phyloP scores from a whole-genome alignment of 2,329 filamentous ascomycete genomes.

The Pseudomassariella vexata region DNA sequence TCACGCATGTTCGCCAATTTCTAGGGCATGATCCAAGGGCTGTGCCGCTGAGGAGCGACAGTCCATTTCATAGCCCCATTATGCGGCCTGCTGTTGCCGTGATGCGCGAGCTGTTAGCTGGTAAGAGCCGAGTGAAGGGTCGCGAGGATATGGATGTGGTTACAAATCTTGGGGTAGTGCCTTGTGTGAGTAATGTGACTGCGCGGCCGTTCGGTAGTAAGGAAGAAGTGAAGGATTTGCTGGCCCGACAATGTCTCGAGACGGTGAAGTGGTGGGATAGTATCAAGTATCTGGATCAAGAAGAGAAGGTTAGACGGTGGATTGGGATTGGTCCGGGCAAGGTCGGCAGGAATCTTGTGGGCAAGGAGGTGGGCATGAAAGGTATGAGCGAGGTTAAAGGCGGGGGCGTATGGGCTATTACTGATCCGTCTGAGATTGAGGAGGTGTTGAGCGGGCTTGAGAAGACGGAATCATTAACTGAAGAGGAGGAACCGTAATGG shows the following conservation, averaged over 20 bases:
- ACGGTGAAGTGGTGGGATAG: constrained; percentile 94
- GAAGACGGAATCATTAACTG: constrained; percentile 51
- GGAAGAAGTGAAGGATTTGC: constrained; percentile 69
- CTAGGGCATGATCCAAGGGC: constrained; percentile 86
- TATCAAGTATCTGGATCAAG: constrained; percentile 81
- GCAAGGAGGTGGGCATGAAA: constrained; percentile 89
- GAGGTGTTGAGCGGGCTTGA: constrained; percentile 60
- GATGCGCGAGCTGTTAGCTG: constrained; percentile 63
- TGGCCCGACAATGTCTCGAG: constrained; percentile 80
- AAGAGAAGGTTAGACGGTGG: constrained; percentile 76
- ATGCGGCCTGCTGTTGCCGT: constrained; percentile 79
- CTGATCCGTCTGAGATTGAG: constrained; percentile 70
- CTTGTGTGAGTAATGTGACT: constrained; percentile 82
- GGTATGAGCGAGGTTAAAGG: constrained; percentile 74
- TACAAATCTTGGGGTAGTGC: constrained; percentile 67
- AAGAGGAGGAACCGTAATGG: constrained; percentile 45
- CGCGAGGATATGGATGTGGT: constrained; percentile 58
- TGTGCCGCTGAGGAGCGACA: constrained; percentile 79
- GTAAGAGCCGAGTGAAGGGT: constrained; percentile 47
- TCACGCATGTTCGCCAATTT: constrained; percentile 83
- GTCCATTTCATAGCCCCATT: constrained; percentile 85
- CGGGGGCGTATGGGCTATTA: constrained; percentile 89
- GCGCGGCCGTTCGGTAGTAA: constrained; percentile 70
- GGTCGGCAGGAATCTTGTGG: constrained; percentile 86
- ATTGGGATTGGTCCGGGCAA: constrained; percentile 91